Conservation (phyloP, 495 filamentous ascomycete genomes). For the Saxophila tyrrhenica region DNA sequence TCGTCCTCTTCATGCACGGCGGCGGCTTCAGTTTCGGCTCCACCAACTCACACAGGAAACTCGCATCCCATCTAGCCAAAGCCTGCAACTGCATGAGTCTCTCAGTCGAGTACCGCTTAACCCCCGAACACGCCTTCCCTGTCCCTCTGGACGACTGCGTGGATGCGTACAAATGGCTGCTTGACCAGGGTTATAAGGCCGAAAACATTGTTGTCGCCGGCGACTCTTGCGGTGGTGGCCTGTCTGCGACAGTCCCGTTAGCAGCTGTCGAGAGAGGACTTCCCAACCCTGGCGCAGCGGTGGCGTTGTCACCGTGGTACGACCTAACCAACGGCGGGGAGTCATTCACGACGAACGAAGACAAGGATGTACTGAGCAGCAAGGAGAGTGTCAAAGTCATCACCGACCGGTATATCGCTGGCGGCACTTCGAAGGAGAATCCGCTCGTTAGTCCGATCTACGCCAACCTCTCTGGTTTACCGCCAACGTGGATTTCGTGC, state of each 20-base stretch:
- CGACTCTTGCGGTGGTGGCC: conserved; percentile 13
- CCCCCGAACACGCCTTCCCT: conserved; percentile 8
- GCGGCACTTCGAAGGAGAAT: not conserved
- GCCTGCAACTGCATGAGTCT: conserved; percentile 2
- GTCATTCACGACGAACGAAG: not conserved
- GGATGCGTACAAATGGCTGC: conserved; percentile 6
- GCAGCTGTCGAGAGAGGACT: conserved; percentile 1
- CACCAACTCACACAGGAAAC: not conserved
- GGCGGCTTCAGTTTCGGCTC: conserved; percentile 10
- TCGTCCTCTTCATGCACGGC: conserved; percentile 10
- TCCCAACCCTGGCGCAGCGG: conserved; percentile 3
- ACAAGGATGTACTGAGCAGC: conserved; percentile 2
- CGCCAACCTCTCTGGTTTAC: conserved; percentile 2
- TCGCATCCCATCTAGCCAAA: conserved; percentile 5
- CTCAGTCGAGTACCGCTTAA: conserved; percentile 9
- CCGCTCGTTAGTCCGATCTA: conserved; percentile 8
- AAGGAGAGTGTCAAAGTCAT: not conserved
- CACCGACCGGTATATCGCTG: conserved; percentile 3
- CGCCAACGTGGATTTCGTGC: conserved; percentile 7
- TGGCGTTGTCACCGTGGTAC: conserved; percentile 9
- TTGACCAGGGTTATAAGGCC: conserved; percentile 7
- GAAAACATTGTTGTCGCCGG: conserved; percentile 5
- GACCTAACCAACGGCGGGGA: not conserved
- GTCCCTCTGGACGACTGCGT: conserved; percentile 11
- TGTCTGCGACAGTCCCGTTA: conserved; percentile 7